Conservation (phyloP, 2,329 filamentous ascomycete species). For the Celoporthe dispersa region DNA sequence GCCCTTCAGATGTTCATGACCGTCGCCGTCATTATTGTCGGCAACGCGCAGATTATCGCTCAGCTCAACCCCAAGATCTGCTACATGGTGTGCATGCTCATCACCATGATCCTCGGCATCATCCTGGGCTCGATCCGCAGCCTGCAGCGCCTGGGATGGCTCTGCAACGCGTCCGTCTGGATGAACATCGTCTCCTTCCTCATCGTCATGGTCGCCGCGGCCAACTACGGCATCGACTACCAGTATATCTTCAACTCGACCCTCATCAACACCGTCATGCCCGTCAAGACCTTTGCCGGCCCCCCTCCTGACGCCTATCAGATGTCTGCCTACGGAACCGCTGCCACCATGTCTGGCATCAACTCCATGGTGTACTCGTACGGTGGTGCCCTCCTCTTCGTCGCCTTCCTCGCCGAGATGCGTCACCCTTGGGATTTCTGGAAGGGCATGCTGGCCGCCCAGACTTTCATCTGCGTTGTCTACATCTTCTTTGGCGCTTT, state of each 20-base stretch:
- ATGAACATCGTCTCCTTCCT: constrained; percentile 59
- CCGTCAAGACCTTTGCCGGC: constrained; percentile 24
- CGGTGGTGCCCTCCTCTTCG: constrained; percentile 62
- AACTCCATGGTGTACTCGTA: constrained; percentile 61
- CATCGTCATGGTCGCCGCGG: constrained; percentile 58
- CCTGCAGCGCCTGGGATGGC: constrained; percentile 56
- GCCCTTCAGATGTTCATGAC: constrained; percentile 54
- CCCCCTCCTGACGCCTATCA: constrained; percentile 18
- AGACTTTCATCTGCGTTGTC: constrained; percentile 47
- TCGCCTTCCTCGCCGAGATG: constrained; percentile 60
- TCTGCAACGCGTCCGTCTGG: constrained; percentile 61
- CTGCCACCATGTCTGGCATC: constrained; percentile 50
- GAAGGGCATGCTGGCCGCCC: constrained; percentile 47
- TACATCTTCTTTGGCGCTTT: constrained; percentile 50
- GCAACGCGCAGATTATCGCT: constrained; percentile 57
- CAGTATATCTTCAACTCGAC: constrained; percentile 13
- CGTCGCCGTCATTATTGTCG: constrained; percentile 55
- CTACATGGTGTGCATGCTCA: constrained; percentile 55
- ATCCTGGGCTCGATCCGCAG: constrained; percentile 60
- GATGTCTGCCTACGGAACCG: constrained; percentile 34
- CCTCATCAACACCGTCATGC: constrained; percentile 12
- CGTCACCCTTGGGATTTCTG: constrained; percentile 48
- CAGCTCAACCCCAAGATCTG: constrained; percentile 55
- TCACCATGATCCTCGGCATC: constrained; percentile 56
- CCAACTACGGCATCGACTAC: constrained; percentile 41